Evolutionary conservation across 2,329 filamentous ascomycete genomes (phyloP), one percentile per base, ranked within the genome.

Genomic region (Xylariaceae sp.): DNA sequence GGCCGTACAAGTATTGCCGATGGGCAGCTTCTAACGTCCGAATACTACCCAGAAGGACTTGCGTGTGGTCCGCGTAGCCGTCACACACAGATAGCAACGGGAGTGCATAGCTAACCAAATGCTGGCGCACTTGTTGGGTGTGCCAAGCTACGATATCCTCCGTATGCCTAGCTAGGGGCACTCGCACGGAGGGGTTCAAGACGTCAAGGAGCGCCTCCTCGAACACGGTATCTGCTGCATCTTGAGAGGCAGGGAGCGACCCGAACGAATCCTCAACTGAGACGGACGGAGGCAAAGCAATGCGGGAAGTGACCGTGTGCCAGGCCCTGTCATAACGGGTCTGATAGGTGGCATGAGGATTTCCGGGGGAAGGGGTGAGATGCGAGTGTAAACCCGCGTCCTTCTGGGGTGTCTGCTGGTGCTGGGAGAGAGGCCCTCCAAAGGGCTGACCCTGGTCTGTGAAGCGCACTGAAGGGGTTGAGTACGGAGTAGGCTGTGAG

Each of bases 61-160:
- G 70, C 3, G 64, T 62, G 45, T 71, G 66, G 42, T 73, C 69
- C 5, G 60, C 53, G 43, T 73, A 66, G 46, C 60, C 57, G 35
- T 68, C 66, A 48, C 76, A 76, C 19, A 70, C 70, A 10, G 71
- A 65, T 25, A 85, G 67, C 43, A 79, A 59, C 17, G 80, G 79
- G 44, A 81, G 65, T 14, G 82, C 78, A 56, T 81, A 74, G 48
- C 76, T 72, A 22, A 79, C 66, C 55, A 83, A 83, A 61, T 85
- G 80, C 48, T 73, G 69, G 33, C 79, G 72, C 34, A 80, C 77
- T 63, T 84, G 80, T 45, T 77, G 73, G 20, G 74, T 75, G 59
- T 83, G 77, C 81, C 81, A 85, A 21, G 69, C 62, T 21, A 83
- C 55, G 32, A 84, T 65, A 55, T 83, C 74, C 32, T 80, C 77